Evolutionary conservation across 176 grass and related monocot genomes (phyloP).

Genomic region (Guadua angustifolia): DNA sequence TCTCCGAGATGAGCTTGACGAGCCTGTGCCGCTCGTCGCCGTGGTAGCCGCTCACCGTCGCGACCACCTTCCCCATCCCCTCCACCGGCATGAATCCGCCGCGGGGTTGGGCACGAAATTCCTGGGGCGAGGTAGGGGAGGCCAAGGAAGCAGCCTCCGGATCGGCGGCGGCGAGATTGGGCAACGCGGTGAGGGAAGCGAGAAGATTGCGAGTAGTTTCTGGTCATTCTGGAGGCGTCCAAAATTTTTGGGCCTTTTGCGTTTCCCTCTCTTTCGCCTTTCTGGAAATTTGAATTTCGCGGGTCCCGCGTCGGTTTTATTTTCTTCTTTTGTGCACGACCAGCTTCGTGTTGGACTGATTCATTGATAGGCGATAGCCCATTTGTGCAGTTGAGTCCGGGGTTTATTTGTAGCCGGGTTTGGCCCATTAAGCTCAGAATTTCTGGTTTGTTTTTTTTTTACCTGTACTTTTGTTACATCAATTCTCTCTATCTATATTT

Average conservation of each 20-base stretch:
- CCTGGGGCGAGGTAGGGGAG: not conserved
- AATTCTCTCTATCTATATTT: no score
- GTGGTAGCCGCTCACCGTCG: conserved; percentile 93
- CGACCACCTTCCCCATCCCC: conserved; percentile 76
- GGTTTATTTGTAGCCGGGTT: no score
- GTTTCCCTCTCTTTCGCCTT: not conserved
- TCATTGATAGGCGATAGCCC: no score
- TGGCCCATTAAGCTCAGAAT: no score
- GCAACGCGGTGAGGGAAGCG: not conserved
- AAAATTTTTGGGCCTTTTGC: not conserved
- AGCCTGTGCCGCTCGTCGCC: conserved; percentile 75
- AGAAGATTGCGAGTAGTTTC: conserved; percentile 20
- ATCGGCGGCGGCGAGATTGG: not conserved
- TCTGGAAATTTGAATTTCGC: conserved; percentile 33
- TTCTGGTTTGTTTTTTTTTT: no score
- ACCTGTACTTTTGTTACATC: no score
- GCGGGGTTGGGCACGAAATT: not conserved
- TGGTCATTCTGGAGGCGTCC: not conserved
- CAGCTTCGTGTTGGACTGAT: no score
- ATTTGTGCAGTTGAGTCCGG: no score
- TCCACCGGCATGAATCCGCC: conserved; percentile 38
- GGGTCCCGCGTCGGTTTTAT: not conserved
- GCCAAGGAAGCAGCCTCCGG: not conserved
- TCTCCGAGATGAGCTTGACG: conserved; percentile 83
- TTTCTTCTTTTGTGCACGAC: no score